Evolutionary conservation across 2,329 filamentous ascomycete genomes (phyloP).

Genomic region (Penicillium sp.): DNA sequence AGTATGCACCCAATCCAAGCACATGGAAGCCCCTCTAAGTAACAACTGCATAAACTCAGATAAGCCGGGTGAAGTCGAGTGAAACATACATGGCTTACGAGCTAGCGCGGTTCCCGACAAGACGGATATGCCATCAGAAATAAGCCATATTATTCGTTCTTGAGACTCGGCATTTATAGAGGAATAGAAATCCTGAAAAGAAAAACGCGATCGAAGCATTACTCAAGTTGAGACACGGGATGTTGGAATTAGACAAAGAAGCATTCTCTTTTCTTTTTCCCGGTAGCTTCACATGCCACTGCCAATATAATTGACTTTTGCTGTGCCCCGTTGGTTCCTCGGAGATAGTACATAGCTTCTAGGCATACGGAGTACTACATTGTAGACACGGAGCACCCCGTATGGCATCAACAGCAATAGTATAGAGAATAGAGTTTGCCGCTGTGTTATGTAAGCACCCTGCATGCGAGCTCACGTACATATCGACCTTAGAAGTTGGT

Average conservation of each 20-base stretch:
- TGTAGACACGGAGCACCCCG: not conserved
- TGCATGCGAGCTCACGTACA: not conserved
- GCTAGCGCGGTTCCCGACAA: not conserved
- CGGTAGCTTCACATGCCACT: slow-evolving; percentile 1
- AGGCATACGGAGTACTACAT: too few species aligned
- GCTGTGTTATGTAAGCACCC: not conserved
- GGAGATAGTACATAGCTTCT: not conserved
- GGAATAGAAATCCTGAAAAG: not conserved
- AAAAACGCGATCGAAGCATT: not conserved
- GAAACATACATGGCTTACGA: slow-evolving; percentile 1
- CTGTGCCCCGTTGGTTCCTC: slow-evolving; percentile 12
- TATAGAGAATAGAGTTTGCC: not conserved
- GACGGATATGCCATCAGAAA: not conserved
- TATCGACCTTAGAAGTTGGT: not conserved
- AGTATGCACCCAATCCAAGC: not conserved
- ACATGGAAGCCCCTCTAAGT: not conserved
- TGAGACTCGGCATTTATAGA: not conserved
- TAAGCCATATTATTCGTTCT: not conserved
- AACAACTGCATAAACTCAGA: not conserved
- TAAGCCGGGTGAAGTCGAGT: not conserved
- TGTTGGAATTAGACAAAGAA: not conserved
- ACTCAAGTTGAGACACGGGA: slow-evolving; percentile 9
- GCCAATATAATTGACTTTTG: slow-evolving; percentile 18
- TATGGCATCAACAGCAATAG: not conserved
- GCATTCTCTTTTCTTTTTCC: slow-evolving; percentile 1